These are phyloP conservation scores for Trichocladium antarcticum DNA, from an alignment of 495 filamentous ascomycete species.

Conservation along the genomic window DNA sequence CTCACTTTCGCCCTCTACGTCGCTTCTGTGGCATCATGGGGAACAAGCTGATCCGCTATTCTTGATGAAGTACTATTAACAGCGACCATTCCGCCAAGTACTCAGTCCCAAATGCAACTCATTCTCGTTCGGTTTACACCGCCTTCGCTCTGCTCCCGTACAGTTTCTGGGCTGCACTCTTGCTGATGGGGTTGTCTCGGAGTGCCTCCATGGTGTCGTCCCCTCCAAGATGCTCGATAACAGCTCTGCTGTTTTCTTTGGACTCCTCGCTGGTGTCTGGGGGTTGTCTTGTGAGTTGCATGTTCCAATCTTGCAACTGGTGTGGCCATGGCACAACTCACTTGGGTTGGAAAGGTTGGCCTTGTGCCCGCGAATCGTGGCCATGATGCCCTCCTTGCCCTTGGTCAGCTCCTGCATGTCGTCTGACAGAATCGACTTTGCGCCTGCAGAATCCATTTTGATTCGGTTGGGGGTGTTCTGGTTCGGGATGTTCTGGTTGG, in stretches of 20 bases:
- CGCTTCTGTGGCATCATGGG: background rate
- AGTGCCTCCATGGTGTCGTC: constrained; percentile 21
- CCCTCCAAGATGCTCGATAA: constrained; percentile 18
- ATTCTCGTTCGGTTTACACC: too few species aligned
- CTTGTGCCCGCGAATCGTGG: constrained; percentile 23
- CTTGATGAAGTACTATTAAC: too few species aligned
- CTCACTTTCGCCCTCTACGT: constrained; percentile 5
- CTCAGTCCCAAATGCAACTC: too few species aligned
- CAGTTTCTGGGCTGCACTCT: too few species aligned
- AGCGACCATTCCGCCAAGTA: too few species aligned
- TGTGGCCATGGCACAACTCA: background rate
- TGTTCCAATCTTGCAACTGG: too few species aligned
- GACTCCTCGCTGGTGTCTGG: constrained; percentile 24
- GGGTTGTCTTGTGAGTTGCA: too few species aligned
- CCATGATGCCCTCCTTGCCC: constrained; percentile 27
- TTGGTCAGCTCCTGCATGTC: constrained; percentile 32
- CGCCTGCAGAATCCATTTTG: constrained; percentile 25
- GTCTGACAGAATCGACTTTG: constrained; percentile 29
- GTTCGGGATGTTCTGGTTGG: too few species aligned
- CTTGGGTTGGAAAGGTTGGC: constrained; percentile 24
- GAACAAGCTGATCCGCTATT: too few species aligned
- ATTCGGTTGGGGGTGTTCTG: too few species aligned
- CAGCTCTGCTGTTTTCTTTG: constrained; percentile 18
- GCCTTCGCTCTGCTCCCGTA: too few species aligned
- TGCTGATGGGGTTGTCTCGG: constrained; percentile 21